A percentile compares a stretch with the other conserved stretches of the same genome.
phyloP scores from a whole-genome alignment of 805 yeast species.

The Zygosaccharomyces lentus region DNA sequence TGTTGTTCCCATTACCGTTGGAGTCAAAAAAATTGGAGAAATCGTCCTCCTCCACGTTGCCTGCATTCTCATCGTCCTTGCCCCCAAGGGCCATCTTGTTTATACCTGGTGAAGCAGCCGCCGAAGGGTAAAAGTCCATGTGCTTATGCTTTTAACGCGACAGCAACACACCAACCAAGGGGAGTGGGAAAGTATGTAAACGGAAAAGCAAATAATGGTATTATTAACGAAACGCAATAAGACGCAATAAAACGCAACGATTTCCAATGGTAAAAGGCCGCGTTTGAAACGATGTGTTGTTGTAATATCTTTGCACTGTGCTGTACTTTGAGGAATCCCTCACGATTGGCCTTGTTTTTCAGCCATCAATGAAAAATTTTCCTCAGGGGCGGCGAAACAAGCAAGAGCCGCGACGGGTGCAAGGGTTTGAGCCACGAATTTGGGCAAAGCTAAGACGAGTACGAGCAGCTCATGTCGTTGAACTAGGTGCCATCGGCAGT shows the following conservation, averaged over 20 bases:
- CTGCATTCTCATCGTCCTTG: conserved; percentile 17
- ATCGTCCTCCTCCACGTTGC: conserved; percentile 22
- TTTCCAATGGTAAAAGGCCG: not conserved
- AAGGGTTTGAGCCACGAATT: not conserved
- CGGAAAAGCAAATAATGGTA: not conserved
- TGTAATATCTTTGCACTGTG: conserved; percentile 3
- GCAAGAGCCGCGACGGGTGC: not conserved
- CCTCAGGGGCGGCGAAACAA: conserved; percentile 2
- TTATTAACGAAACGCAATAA: not conserved
- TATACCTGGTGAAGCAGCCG: conserved; percentile 8
- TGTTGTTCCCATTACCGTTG: conserved; percentile 33
- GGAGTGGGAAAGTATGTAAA: not conserved
- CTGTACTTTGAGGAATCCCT: conserved; percentile 6
- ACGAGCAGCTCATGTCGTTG: not conserved
- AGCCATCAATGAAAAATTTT: conserved; percentile 6
- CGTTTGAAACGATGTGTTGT: conserved; percentile 4
- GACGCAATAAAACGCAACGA: conserved; percentile 1
- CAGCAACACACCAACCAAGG: not conserved
- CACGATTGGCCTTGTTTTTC: conserved; percentile 1
- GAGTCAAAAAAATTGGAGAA: conserved; percentile 45
- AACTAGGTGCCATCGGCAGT: not conserved
- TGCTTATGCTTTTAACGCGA: not conserved
- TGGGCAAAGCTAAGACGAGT: not conserved
- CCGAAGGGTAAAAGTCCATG: conserved; percentile 7
- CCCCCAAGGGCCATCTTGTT: conserved; percentile 1